A percentile compares a stretch with the other conserved stretches of the same genome.
Conservation (phyloP, 306 rosid species). For the Myrica gale region DNA sequence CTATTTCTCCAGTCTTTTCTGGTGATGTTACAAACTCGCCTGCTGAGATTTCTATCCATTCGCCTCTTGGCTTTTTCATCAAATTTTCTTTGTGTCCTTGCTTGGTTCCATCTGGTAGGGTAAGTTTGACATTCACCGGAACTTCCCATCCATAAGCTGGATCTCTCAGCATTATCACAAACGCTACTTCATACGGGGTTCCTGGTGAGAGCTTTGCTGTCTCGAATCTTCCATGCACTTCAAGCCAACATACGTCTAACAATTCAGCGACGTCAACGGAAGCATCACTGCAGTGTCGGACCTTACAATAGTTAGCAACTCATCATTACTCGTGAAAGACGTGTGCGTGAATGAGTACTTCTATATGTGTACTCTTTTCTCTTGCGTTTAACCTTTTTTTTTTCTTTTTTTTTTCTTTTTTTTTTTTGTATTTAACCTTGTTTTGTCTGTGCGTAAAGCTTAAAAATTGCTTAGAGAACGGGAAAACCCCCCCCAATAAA, state of each 20-base stretch:
- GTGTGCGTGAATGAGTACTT: background rate
- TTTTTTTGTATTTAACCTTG: too few relatives aligned
- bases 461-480: too few relatives aligned
- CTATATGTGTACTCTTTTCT: background rate
- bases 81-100: conserved; percentile 41
- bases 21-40: conserved; percentile 47
- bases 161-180: conserved; percentile 53
- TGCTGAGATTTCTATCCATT: conserved; percentile 55
- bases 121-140: conserved; percentile 59
- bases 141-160: conserved; percentile 55
- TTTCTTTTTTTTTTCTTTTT: too few relatives aligned
- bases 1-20: conserved; percentile 42
- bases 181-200: conserved; percentile 43
- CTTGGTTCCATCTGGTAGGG: conserved; percentile 53
- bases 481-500: too few relatives aligned
- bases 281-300: conserved; percentile 41
- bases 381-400: too few relatives aligned
- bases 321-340: background rate
- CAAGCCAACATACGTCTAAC: conserved; percentile 65
- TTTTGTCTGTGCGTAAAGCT: too few relatives aligned
- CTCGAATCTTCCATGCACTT: conserved; percentile 60
- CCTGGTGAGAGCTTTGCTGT: conserved; percentile 56
- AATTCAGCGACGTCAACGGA: conserved; percentile 55
- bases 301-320: background rate
- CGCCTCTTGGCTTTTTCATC: conserved; percentile 24